phyloP scores from a whole-genome alignment of 495 filamentous ascomycete genomes.

The Pseudoneurospora amorphoporcata region DNA sequence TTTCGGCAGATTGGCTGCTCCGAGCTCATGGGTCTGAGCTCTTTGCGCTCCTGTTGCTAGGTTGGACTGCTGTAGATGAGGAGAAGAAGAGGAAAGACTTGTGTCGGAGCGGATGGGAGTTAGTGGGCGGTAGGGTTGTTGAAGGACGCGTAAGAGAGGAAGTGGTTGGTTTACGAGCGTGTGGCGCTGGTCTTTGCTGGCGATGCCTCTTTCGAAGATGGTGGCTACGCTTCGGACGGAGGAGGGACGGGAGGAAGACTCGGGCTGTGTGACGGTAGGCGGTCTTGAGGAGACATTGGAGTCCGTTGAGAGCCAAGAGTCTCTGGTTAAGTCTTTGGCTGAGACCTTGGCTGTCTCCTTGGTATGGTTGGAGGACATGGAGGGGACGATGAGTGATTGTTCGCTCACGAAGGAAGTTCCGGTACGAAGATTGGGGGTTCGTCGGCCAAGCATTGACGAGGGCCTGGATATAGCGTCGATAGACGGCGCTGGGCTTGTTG shows the following conservation, averaged over 20 bases:
- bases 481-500: neutral
- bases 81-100: neutral
- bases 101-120: neutral
- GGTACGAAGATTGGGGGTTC: neutral
- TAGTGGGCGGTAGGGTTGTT: neutral
- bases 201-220: neutral
- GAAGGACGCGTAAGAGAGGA: neutral
- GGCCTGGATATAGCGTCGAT: neutral
- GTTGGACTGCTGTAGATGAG: neutral
- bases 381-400: slow-evolving; percentile 13
- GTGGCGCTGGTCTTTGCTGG: neutral
- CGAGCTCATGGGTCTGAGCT: neutral
- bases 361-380: neutral
- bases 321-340: neutral
- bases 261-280: neutral
- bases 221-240: neutral
- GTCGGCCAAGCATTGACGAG: neutral
- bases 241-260: neutral
- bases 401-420: slow-evolving; percentile 17
- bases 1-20: neutral
- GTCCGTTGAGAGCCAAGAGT: neutral
- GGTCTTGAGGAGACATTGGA: neutral
- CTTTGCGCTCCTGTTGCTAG: neutral
- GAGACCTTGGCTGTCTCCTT: neutral
- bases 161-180: neutral